A percentile compares a stretch with the other conserved stretches of the same genome.
Evolutionary conservation across 2,329 filamentous ascomycete genomes (phyloP).

Genomic region (Penicillium verrucosum): DNA sequence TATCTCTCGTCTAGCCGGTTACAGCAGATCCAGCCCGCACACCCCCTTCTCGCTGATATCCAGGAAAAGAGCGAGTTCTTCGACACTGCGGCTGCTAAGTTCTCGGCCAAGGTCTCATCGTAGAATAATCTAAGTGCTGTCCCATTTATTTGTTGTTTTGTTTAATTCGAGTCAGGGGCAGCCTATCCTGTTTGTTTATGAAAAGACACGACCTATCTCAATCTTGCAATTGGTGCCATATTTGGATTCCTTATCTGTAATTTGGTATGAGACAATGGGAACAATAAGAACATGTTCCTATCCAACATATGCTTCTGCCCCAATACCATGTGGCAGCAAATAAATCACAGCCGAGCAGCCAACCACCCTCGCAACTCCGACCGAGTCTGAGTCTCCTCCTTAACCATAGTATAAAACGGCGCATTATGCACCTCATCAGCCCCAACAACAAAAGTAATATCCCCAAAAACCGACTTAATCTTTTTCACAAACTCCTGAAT

Average conservation of each 20-base stretch:
- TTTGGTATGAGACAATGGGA: neutral
- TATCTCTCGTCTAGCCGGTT: slow-evolving; percentile 34
- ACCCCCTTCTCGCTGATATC: slow-evolving; percentile 70
- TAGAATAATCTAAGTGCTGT: slow-evolving; percentile 18
- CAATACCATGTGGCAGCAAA: neutral
- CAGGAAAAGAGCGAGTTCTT: slow-evolving; percentile 85
- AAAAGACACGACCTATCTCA: slow-evolving; percentile 24
- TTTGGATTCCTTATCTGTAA: neutral
- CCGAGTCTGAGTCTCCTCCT: slow-evolving; percentile 27
- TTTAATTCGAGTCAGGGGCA: slow-evolving; percentile 19
- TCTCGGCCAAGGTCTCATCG: slow-evolving; percentile 69
- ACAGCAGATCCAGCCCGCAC: slow-evolving; percentile 58
- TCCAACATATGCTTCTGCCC: neutral
- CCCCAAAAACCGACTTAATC: slow-evolving; percentile 32
- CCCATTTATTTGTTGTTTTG: slow-evolving; percentile 17
- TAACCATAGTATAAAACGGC: slow-evolving; percentile 24
- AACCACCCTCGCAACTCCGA: slow-evolving; percentile 31
- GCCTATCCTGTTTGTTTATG: slow-evolving; percentile 23
- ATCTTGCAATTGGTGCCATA: slow-evolving; percentile 14
- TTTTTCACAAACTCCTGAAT: slow-evolving; percentile 34
- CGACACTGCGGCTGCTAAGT: slow-evolving; percentile 81
- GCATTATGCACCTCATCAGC: slow-evolving; percentile 31
- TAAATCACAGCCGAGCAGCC: slow-evolving; percentile 22
- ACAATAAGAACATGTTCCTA: neutral
- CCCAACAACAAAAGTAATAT: slow-evolving; percentile 28